Evolutionary conservation across 2,329 filamentous ascomycete genomes (phyloP), one percentile per base, ranked within the genome.

Genomic region (Sporothrix inflata): DNA sequence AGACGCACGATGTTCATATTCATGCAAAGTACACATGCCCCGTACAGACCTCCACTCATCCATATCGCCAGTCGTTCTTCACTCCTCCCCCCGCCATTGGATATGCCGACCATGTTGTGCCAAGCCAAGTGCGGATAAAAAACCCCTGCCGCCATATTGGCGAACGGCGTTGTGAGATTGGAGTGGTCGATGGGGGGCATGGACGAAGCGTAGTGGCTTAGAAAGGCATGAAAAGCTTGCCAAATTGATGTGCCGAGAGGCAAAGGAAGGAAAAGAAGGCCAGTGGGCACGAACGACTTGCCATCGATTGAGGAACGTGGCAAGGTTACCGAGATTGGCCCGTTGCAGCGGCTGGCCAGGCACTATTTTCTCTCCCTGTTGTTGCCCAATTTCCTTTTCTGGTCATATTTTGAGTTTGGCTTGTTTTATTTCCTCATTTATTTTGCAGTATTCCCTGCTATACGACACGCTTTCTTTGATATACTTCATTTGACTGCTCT

Each of bases 51-150:
- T 60, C 53, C 53, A 60, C 53, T 60, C 27, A 4, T 34, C 53
- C 53, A 30, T 34, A 27, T 60, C 27, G 40, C 21, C 42, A 45
- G 42, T 42, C 30, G 47, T 34, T 27, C 14, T 65, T 27, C 65
- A 34, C 16, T 24, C 6, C 60, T 16, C 60, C 27, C 68, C 24
- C 55, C 30, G 27, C 53, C 24, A 51, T 9, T 38, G 24, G 55
- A 70, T 63, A 70, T 70, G 69, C 69, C 69, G 69, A 60, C 57
- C 40, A 4, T 49, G n/a, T 24, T 57, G 40, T 51, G 69, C 69
- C 69, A 63, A 63, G 69, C 42, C 42, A 60, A 27, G 38, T 24
- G 63, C 57, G 34, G 57, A 40, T 61, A 70, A 69, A 57, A 40
- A 55, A 38, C 68, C 27, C 53, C 42, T 60, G 68, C 57, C 24